phyloP scores from a whole-genome alignment of 2,329 filamentous ascomycete genomes.

The Clarireedia hainanense region DNA sequence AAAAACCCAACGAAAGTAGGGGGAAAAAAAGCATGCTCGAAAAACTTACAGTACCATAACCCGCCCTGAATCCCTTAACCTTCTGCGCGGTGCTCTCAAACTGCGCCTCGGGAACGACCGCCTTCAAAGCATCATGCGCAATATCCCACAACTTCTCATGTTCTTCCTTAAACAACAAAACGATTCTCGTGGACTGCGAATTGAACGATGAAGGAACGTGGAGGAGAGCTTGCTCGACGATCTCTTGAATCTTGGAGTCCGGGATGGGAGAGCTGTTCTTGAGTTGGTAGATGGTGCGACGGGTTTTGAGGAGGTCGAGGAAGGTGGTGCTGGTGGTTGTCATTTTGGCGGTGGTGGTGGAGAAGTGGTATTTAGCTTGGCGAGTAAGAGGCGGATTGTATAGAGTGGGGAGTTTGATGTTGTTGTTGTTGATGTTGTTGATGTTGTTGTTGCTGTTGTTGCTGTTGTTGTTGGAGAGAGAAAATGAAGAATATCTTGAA shows the following conservation, averaged over 20 bases:
- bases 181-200: slow-evolving; percentile 70
- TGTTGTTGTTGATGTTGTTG: background rate
- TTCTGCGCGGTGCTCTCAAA: slow-evolving; percentile 18
- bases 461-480: background rate
- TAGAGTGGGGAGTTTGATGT: too few relatives aligned
- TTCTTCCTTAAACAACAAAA: slow-evolving; percentile 73
- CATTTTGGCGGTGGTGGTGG: background rate
- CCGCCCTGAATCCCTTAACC: slow-evolving; percentile 53
- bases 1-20: background rate
- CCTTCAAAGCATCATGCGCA: slow-evolving; percentile 54
- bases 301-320: slow-evolving; percentile 53
- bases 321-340: slow-evolving; percentile 35
- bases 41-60: slow-evolving; percentile 64
- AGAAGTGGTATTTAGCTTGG: background rate
- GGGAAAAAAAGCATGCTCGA: background rate
- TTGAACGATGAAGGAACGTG: slow-evolving; percentile 81
- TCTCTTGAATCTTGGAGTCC: slow-evolving; percentile 52
- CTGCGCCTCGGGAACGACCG: slow-evolving; percentile 51
- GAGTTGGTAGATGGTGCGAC: slow-evolving; percentile 63
- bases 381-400: too few relatives aligned
- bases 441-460: background rate
- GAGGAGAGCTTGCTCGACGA: slow-evolving; percentile 56
- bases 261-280: slow-evolving; percentile 54
- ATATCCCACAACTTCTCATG: slow-evolving; percentile 86
- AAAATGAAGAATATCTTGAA: too few relatives aligned